A percentile compares a stretch with the other conserved stretches of the same genome.
These are phyloP conservation scores for Sporothrix euskadiensis DNA, from an alignment of 2,329 filamentous ascomycete species.

Conservation along the genomic window DNA sequence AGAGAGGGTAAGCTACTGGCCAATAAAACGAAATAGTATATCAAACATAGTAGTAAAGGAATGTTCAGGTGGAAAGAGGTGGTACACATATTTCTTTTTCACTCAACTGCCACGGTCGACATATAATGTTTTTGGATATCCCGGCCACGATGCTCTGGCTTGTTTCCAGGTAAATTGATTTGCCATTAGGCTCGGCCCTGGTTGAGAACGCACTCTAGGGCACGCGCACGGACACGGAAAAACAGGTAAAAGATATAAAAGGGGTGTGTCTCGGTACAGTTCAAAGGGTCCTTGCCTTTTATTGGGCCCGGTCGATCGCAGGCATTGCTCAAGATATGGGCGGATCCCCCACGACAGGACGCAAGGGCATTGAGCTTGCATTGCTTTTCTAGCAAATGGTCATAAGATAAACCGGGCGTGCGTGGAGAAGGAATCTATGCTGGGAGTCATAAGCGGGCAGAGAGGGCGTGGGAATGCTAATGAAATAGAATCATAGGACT, in stretches of 20 bases:
- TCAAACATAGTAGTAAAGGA: neutral
- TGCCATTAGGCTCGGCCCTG: conserved; percentile 3
- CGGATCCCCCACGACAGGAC: neutral
- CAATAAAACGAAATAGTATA: neutral
- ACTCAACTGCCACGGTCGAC: neutral
- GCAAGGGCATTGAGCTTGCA: neutral
- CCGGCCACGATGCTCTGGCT: neutral
- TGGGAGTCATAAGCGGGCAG: neutral
- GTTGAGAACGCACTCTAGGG: neutral
- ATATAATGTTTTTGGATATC: neutral
- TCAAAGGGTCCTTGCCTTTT: neutral
- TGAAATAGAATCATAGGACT: neutral
- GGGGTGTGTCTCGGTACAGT: neutral
- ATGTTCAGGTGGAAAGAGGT: too few species aligned
- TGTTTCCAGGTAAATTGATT: neutral
- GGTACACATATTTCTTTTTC: neutral
- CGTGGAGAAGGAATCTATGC: neutral
- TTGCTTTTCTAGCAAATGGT: neutral
- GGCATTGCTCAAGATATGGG: neutral
- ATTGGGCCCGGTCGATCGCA: neutral
- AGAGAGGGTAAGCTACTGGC: neutral
- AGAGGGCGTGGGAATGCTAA: neutral
- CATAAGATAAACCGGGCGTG: neutral
- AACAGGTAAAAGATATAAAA: neutral
- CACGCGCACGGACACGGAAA: neutral